Conservation (phyloP, 2,329 filamentous ascomycete genomes). For the Colletotrichum aenigma region DNA sequence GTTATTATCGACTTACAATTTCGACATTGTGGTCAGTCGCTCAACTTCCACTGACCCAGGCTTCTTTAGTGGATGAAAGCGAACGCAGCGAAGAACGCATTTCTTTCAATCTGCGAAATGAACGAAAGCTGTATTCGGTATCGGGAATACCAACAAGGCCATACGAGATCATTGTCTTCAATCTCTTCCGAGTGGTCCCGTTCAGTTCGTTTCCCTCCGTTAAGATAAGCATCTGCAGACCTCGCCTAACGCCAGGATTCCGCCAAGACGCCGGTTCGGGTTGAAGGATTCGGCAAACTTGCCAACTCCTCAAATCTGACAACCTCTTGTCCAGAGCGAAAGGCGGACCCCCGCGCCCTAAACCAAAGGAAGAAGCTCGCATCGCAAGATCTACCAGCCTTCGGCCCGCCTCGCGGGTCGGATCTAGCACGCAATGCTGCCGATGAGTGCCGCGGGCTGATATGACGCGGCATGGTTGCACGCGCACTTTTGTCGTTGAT, state of each 20-base stretch:
- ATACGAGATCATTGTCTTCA: background rate
- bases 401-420: background rate
- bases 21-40: fast-evolving
- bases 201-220: background rate
- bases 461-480: background rate
- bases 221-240: background rate
- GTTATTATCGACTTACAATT: background rate
- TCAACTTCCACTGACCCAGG: background rate
- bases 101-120: fast-evolving
- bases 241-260: background rate
- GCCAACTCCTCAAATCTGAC: background rate
- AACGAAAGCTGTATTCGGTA: background rate
- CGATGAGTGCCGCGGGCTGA: background rate
- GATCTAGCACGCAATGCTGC: background rate
- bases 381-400: background rate
- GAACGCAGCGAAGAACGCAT: fast-evolving
- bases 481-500: background rate
- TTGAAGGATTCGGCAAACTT: background rate
- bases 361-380: background rate
- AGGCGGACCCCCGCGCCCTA: background rate
- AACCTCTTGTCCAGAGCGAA: background rate
- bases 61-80: background rate
- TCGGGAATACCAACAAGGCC: fast-evolving
- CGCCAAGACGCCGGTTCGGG: background rate
- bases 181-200: background rate